Conservation (phyloP, 2,329 filamentous ascomycete species). For the Pseudomassariella vexata region DNA sequence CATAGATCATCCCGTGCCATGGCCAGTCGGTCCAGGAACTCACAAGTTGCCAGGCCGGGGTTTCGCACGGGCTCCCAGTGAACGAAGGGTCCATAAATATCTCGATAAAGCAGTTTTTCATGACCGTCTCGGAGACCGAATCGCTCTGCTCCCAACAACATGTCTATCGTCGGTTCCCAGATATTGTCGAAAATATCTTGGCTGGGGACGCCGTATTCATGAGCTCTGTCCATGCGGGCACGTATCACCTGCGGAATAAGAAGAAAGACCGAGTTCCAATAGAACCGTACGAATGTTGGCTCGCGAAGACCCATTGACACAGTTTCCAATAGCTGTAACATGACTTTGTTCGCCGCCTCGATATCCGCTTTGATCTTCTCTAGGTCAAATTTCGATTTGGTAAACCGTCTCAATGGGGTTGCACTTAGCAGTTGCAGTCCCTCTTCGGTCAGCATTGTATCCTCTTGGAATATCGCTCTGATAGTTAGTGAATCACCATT, state of each 20-base stretch:
- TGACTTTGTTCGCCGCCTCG: constrained; percentile 9
- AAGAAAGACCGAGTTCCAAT: background rate
- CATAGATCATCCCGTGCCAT: constrained; percentile 14
- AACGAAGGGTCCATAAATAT: background rate
- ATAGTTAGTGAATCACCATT: constrained; percentile 7
- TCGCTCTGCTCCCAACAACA: constrained; percentile 19
- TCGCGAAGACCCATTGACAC: constrained; percentile 4
- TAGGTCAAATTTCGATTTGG: background rate
- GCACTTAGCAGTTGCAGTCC: constrained; percentile 10
- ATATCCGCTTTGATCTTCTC: constrained; percentile 2
- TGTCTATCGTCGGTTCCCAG: constrained; percentile 24
- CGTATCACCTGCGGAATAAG: background rate
- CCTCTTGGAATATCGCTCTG: constrained; percentile 1
- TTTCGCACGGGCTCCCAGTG: background rate
- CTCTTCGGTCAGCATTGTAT: constrained; percentile 5
- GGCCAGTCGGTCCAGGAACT: constrained; percentile 15
- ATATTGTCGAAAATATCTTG: constrained; percentile 10
- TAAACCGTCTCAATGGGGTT: constrained; percentile 1
- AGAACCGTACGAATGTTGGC: constrained; percentile 1
- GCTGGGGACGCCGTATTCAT: constrained; percentile 3
- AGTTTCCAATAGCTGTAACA: constrained; percentile 9
- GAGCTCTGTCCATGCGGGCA: constrained; percentile 1
- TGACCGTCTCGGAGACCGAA: constrained; percentile 10
- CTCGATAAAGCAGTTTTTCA: background rate
- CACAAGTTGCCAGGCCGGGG: background rate